A percentile compares a stretch with the other conserved stretches of the same genome.
These are phyloP conservation scores for Hypoxylon rubiginosum DNA, from an alignment of 2,329 filamentous ascomycete species.

Conservation along the genomic window DNA sequence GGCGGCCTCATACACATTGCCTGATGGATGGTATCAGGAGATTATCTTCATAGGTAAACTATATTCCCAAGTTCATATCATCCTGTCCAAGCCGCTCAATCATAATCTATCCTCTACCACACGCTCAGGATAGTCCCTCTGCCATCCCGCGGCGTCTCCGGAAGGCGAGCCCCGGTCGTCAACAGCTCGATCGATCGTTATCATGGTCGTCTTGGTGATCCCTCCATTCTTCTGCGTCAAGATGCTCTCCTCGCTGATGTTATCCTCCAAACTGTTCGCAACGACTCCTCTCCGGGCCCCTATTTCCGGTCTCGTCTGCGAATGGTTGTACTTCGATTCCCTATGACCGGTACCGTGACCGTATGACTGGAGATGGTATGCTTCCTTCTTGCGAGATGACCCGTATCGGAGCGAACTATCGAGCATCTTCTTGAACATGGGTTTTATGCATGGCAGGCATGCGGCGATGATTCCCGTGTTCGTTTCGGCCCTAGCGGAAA, in stretches of 20 bases:
- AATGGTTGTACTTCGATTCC: slow-evolving; percentile 52
- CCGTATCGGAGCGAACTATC: slow-evolving; percentile 51
- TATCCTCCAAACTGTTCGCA: slow-evolving; percentile 5
- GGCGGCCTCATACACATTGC: no score
- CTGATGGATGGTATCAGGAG: background rate
- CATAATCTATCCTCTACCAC: slow-evolving; percentile 21
- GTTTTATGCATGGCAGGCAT: slow-evolving; percentile 54
- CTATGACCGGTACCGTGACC: slow-evolving; percentile 39
- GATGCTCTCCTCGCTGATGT: slow-evolving; percentile 30
- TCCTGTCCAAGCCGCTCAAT: background rate
- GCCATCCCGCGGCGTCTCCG: background rate
- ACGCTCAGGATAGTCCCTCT: slow-evolving; percentile 8
- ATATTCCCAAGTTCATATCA: background rate
- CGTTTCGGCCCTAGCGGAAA: slow-evolving; percentile 47
- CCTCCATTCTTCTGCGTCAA: slow-evolving; percentile 2
- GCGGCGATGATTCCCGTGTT: slow-evolving; percentile 57
- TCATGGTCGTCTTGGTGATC: slow-evolving; percentile 39
- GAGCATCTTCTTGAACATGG: slow-evolving; percentile 52
- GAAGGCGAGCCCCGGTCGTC: slow-evolving; percentile 2
- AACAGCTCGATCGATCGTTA: slow-evolving; percentile 26
- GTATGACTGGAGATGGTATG: slow-evolving; percentile 40
- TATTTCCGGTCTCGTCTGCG: slow-evolving; percentile 16
- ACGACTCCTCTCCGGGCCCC: background rate
- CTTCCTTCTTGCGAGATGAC: slow-evolving; percentile 47
- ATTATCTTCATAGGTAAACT: background rate